Conservation (phyloP, 1,139 yeast species). For the Geotrichum australiense region DNA sequence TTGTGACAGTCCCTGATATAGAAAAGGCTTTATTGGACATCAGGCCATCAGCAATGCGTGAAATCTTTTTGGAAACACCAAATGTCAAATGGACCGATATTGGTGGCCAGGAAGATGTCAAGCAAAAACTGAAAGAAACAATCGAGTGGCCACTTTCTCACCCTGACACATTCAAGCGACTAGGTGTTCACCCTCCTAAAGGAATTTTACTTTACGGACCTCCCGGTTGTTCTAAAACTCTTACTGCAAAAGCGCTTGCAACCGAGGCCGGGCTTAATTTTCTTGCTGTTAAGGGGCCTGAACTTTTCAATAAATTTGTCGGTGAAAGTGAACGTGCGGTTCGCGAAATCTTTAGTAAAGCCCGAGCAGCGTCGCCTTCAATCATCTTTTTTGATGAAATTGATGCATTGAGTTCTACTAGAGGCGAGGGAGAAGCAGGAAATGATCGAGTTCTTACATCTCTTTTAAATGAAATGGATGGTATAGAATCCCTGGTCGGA, state of each 20-base stretch:
- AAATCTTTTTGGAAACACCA: constrained; percentile 88
- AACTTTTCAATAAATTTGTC: constrained; percentile 85
- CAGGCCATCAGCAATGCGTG: constrained; percentile 96
- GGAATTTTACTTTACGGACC: constrained; percentile 91
- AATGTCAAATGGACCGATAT: constrained; percentile 90
- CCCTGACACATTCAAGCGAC: constrained; percentile 59
- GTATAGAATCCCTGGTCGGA: constrained; percentile 88
- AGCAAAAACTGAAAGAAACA: constrained; percentile 75
- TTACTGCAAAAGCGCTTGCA: constrained; percentile 91
- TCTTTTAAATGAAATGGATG: constrained; percentile 86
- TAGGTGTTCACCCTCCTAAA: constrained; percentile 87
- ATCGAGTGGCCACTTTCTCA: constrained; percentile 89
- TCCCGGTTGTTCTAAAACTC: constrained; percentile 92
- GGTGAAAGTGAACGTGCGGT: constrained; percentile 91
- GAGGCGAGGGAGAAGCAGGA: constrained; percentile 62
- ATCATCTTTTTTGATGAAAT: constrained; percentile 92
- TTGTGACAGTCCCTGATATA: constrained; percentile 47
- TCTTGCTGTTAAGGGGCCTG: constrained; percentile 93
- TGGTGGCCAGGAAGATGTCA: constrained; percentile 87
- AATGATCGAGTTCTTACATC: constrained; percentile 85
- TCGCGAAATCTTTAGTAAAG: constrained; percentile 83
- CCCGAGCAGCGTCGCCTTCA: constrained; percentile 88
- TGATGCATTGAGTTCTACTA: constrained; percentile 77
- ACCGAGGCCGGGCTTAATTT: constrained; percentile 92
- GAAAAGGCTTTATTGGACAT: constrained; percentile 65